These are phyloP conservation scores for Diaporthe sp. DNA, from an alignment of 2,329 filamentous ascomycete genomes.

Conservation along the genomic window DNA sequence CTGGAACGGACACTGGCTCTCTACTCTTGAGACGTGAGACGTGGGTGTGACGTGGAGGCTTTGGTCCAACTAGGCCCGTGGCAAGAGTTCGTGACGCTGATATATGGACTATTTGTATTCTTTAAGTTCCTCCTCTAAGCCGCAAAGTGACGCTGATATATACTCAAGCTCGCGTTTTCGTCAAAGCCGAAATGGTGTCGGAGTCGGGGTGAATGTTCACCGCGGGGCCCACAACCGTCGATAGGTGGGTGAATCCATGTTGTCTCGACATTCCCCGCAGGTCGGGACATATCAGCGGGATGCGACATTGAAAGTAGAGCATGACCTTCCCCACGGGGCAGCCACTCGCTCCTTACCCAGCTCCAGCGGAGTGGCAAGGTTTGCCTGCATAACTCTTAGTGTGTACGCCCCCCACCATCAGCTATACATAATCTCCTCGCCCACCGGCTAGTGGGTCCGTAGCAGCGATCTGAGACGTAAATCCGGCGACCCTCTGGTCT, in stretches of 20 bases:
- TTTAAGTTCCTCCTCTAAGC: too few relatives aligned
- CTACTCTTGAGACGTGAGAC: background rate
- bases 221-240: background rate
- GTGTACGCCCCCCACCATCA: background rate
- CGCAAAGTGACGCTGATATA: background rate
- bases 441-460: constrained; percentile 8
- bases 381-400: background rate
- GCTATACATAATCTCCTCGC: background rate
- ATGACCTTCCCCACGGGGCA: background rate
- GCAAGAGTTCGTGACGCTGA: background rate
- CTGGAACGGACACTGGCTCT: background rate
- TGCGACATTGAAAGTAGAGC: background rate
- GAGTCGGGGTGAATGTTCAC: background rate
- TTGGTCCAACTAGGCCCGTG: background rate
- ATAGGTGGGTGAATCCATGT: background rate
- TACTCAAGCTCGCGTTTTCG: background rate
- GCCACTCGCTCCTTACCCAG: too few relatives aligned
- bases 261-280: constrained; percentile 1
- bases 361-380: background rate
- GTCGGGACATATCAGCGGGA: constrained; percentile 1
- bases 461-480: background rate
- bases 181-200: background rate
- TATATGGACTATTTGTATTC: too few relatives aligned
- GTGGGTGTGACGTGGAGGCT: background rate
- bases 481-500: background rate